These are phyloP conservation scores for Chytriomyces confervae DNA, from an alignment of 192 early-diverging fungal species.

Conservation along the genomic window DNA sequence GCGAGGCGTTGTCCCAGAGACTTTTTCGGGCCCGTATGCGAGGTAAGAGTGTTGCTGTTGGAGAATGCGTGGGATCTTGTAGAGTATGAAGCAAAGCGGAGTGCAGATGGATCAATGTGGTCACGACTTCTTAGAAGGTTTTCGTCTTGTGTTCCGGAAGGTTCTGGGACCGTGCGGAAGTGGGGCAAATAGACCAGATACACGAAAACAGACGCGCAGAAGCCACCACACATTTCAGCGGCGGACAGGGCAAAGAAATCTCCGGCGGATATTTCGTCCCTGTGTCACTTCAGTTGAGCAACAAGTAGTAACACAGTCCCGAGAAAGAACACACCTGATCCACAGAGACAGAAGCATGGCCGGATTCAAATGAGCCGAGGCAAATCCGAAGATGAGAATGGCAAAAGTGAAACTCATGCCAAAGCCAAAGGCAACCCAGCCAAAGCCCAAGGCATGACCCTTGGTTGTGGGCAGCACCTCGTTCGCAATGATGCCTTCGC, in stretches of 20 bases:
- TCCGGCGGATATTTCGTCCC: constrained; percentile 5
- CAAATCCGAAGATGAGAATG: constrained; percentile 38
- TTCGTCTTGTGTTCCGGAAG: constrained; percentile 7
- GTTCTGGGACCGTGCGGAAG: constrained; percentile 35
- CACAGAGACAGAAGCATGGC: constrained; percentile 30
- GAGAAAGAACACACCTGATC: constrained; percentile 12
- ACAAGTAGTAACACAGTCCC: not conserved
- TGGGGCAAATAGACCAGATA: constrained; percentile 42
- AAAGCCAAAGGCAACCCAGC: constrained; percentile 34
- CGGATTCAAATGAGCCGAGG: constrained; percentile 43
- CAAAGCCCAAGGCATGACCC: constrained; percentile 42
- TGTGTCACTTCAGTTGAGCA: not conserved
- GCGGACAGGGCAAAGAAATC: constrained; percentile 36
- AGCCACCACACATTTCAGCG: constrained; percentile 38
- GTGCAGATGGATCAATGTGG: constrained; percentile 26
- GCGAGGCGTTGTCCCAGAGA: constrained; percentile 23
- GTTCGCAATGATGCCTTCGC: constrained; percentile 36
- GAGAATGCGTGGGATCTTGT: constrained; percentile 8
- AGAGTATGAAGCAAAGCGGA: constrained; percentile 38
- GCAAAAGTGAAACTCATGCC: constrained; percentile 36
- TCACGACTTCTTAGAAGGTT: constrained; percentile 33
- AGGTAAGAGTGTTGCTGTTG: not conserved
- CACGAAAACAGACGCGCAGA: constrained; percentile 23
- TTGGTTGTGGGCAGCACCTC: constrained; percentile 40
- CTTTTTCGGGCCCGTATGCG: not conserved